Base-by-base conservation (phyloP, 768 basidiomycete species). In the Agrocybe pediades region DNA sequence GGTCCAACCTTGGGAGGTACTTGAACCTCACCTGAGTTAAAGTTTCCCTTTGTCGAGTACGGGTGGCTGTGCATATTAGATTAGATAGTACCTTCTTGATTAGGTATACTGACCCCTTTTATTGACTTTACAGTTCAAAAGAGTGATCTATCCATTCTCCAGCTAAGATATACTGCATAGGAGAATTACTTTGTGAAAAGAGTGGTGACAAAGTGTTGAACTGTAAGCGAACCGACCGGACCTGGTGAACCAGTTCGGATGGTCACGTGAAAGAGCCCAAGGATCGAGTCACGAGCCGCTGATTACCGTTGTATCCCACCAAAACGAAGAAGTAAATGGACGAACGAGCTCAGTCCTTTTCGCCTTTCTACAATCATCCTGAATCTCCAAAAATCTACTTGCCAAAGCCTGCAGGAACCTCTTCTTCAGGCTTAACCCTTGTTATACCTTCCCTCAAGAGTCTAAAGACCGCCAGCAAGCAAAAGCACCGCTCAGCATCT, bases 401-500 rank as follows among this genome's bases (percentile, higher is more conserved):
- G 41, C 55, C 65, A 52, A 72, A 64, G 57, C 61, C 69, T 9
- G 61, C 54, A 25, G 27, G 39, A 43, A 20, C 53, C 17, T 1
- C 63, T 52, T 69, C 74, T 33, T 78, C 82, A 40, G 84, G 86
- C 19, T 73, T 89, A 30, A 87, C 78, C 19, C 82, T 89, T 51
- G 80, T 87, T 21, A 73, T 89, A 3, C 87, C 87, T 4, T 80
- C 87, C n/a, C 75, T 88, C 42, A 86, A 78, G 64, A 74, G 76
- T 29, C 72, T 84, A 44, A 84, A 86, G 56, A 71, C 65, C 16
- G 71, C 73, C 20, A 83, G 81, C 66, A 81, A 77, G 66, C 65
- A 69, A 52, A 78, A 77, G 60, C 58, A 67, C 20, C 54, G 74
- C 65, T 59, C 56, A 27, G 45, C 43, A 33, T 54, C 66, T 9